A percentile compares a stretch with the other conserved stretches of the same genome.
Conservation (phyloP, 257 asterid species). For the Solanum rostratum region DNA sequence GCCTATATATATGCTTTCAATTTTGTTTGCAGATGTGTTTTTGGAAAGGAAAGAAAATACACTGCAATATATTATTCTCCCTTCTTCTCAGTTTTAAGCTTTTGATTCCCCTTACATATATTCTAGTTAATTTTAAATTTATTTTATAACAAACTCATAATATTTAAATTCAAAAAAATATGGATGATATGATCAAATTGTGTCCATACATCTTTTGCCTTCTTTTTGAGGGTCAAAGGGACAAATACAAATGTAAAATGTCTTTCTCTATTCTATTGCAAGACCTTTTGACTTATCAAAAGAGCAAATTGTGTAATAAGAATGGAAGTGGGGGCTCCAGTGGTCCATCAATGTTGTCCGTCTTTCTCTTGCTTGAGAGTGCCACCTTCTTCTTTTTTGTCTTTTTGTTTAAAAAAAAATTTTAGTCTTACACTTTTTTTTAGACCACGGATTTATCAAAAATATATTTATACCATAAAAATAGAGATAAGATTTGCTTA, state of each 20-base stretch:
- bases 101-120: no score
- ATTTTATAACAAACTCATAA: no score
- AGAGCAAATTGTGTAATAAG: background rate
- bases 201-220: background rate
- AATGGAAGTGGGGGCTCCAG: background rate
- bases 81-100: no score
- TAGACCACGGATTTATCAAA: background rate
- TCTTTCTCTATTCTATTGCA: background rate
- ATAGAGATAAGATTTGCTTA: background rate
- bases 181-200: background rate
- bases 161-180: background rate
- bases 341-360: background rate
- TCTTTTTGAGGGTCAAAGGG: background rate
- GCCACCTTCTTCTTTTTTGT: background rate
- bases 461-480: rapidly evolving
- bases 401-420: no score
- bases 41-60: no score
- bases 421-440: background rate
- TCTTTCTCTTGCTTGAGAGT: background rate
- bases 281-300: background rate
- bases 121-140: no score
- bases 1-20: no score
- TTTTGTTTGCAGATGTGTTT: no score
- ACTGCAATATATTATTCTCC: no score
- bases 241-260: background rate